Base-by-base conservation (phyloP, 768 basidiomycete species). In the Mrakia blollopis region DNA sequence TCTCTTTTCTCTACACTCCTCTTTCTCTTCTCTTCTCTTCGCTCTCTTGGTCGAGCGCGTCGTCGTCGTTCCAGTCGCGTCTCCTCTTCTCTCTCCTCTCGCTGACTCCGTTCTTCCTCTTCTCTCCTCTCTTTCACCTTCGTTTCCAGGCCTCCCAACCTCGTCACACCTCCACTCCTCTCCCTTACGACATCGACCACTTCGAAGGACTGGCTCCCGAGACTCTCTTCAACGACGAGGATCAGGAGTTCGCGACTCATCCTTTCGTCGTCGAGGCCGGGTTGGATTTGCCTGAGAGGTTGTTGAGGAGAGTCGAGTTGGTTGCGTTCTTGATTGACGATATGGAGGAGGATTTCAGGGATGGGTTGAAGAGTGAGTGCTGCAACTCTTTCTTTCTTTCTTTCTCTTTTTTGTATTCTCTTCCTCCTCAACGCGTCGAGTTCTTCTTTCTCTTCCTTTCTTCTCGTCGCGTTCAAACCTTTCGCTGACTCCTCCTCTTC, bases 211-310 rank as follows among this genome's bases (percentile, higher is more conserved):
- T 78, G 25, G 63, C 73, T 11, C 67, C 67, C n/a, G 60, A 44
- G 32, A 70, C 72, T 44, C 77, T 78, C 13, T 75, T 78, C 30
- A 68, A 78, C 57, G 77, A 78, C 57, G 77, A 78, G 73, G 67
- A 50, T 6, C 67, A 35, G 14, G 23, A 16, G 30, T 75, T 78
- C 41, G 73, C 37, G 37, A 30, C 37, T 11, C 67, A 74, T 28
- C 65, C 65, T 1, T 72, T 78, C 37, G 54, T 78, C 67, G 54
- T 57, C 39, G 61, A 61, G 41, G 35, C 73, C 7, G 68, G 73
- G 9, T 39, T 65, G 23, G 44, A 60, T 41, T 2, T 28, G 3
- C 57, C 67, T 0, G 35, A 78, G 41, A 69, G 25, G 28, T 32
- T 50, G 73, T 47, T 78, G 28, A 35, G 67, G 28, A 41, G 68